Evolutionary conservation across 495 filamentous ascomycete genomes (phyloP).

Genomic region (Talaromyces adpressus): DNA sequence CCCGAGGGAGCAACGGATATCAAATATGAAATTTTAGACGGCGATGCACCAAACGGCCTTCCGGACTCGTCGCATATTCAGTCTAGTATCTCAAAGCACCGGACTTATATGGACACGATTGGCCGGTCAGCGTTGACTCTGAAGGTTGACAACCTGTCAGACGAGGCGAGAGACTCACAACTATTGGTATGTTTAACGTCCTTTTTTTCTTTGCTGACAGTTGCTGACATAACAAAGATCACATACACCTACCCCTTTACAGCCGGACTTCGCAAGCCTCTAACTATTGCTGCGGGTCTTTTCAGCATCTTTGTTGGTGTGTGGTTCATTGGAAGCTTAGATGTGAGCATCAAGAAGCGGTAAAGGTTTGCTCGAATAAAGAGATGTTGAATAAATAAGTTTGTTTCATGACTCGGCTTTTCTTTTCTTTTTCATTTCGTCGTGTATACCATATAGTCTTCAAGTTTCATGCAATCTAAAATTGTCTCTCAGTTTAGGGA

Average conservation of each 20-base stretch:
- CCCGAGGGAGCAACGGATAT: constrained; percentile 89
- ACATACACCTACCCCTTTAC: constrained; percentile 78
- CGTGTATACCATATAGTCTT: constrained; percentile 3
- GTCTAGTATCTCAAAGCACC: constrained; percentile 55
- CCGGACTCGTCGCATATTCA: constrained; percentile 25
- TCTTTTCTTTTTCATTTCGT: constrained; percentile 1
- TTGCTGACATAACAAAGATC: constrained; percentile 3
- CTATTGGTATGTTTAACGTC: constrained; percentile 49
- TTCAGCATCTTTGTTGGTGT: constrained; percentile 65
- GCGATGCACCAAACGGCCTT: constrained; percentile 30
- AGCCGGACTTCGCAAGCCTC: constrained; percentile 76
- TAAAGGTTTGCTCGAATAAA: constrained; percentile 15
- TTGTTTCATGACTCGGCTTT: constrained; percentile 1
- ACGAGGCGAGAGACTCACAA: constrained; percentile 75
- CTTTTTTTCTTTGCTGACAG: not conserved
- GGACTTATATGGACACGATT: constrained; percentile 90
- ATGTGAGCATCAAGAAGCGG: constrained; percentile 60
- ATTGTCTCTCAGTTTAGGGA: not conserved
- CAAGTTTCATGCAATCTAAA: not conserved
- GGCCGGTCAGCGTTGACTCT: constrained; percentile 80
- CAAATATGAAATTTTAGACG: constrained; percentile 32
- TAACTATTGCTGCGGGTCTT: constrained; percentile 71
- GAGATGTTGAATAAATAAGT: not conserved
- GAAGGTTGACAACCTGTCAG: constrained; percentile 76
- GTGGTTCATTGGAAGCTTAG: constrained; percentile 71